Evolutionary conservation across 495 filamentous ascomycete genomes (phyloP), one percentile per base, ranked within the genome.

Genomic region (Aspergillus carlsbadensis): DNA sequence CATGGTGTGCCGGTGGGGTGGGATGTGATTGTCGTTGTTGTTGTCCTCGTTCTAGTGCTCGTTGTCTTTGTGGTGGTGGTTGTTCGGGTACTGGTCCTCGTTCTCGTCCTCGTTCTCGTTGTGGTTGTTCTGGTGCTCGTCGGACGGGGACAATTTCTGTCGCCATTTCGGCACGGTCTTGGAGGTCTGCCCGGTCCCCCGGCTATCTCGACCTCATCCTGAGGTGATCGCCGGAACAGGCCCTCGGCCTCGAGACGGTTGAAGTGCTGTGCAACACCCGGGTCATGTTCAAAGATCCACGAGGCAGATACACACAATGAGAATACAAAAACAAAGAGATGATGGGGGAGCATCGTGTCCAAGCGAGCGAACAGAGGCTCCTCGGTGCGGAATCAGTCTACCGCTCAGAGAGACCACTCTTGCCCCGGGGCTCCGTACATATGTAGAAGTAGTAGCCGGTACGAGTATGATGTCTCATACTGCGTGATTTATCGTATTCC

Each of bases 1-100:
- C 53, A 56, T 8, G 53, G 42, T 1, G 53, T 47, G 5, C 22
- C 51, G 10, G 51, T 54, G 24, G 52, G 15, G 34, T 17, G 52
- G 10, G 40, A 22, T 10, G 52, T 21, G 20, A 40, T 54, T 10
- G 40, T 45, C 6, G 52, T 36, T 17, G 52, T 44, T 22, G 20
- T 52, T 22, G 37, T 54, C 29, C 14, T 22, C 21, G 2, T 24
- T 33, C 11, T 26, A 31, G 31, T 48, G 7, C n/a, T 48, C 17
- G 18, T 54, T 18, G 15, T 41, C 6, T 1, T 41, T 17, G n/a
- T 34, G 10, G 18, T 48, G 33, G 31, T 49, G 33, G 2, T 37
- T 49, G 13, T 39, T 17, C 36, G 4, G 4, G 11, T 5, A 3
- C 3, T 47, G 4, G 13, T 33, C 26, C 36, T 39, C 5, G 11